These are phyloP conservation scores for Lonicera japonica DNA, from an alignment of 129 eudicot genomes.

Conservation along the genomic window DNA sequence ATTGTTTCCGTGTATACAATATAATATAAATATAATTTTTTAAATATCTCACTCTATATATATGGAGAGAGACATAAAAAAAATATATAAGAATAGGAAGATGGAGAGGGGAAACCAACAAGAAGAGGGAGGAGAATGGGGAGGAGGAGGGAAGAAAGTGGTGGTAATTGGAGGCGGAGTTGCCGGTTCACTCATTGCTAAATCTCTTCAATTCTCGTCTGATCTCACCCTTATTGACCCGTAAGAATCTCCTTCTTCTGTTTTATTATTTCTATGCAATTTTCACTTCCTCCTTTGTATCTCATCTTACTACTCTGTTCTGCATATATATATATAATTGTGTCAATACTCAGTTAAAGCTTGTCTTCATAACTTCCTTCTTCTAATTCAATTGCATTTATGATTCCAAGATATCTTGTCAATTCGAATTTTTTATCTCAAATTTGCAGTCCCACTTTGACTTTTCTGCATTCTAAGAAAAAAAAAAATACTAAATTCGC, in stretches of 20 bases:
- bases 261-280: not conserved
- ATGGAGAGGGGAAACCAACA: slow-evolving; percentile 12
- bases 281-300: not conserved
- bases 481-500: too few relatives aligned
- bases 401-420: too few relatives aligned
- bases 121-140: slow-evolving; percentile 7
- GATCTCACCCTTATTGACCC: slow-evolving; percentile 83
- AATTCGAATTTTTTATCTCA: too few relatives aligned
- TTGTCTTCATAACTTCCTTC: too few relatives aligned
- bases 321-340: not conserved
- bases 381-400: too few relatives aligned
- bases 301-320: not conserved
- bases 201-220: slow-evolving; percentile 54
- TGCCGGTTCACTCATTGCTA: slow-evolving; percentile 78
- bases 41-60: not conserved
- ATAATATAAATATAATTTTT: too few relatives aligned
- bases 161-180: slow-evolving; percentile 94
- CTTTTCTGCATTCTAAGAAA: too few relatives aligned
- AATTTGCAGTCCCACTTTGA: too few relatives aligned
- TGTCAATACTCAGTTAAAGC: not conserved
- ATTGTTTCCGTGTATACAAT: too few relatives aligned
- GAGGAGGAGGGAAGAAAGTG: slow-evolving; percentile 39
- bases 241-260: slow-evolving; percentile 31
- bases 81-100: not conserved
- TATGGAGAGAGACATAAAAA: not conserved